These are phyloP conservation scores for Zymoseptoria crescenta DNA, from an alignment of 2,329 filamentous ascomycete species.

Conservation along the genomic window DNA sequence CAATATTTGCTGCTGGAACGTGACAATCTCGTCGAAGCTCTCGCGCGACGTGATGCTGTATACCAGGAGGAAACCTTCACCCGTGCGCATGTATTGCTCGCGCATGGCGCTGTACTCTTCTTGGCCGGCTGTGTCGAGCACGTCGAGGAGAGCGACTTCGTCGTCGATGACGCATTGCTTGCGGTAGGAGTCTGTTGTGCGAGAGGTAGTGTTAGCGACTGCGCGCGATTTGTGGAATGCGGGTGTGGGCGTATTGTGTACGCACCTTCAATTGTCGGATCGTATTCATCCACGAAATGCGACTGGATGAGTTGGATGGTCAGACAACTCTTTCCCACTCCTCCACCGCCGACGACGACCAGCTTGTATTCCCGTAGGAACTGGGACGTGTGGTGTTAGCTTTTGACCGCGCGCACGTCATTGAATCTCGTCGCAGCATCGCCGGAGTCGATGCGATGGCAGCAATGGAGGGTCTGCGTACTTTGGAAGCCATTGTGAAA, in stretches of 20 bases:
- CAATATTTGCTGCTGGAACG: slow-evolving; percentile 97
- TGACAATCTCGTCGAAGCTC: slow-evolving; percentile 97
- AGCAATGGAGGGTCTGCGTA: slow-evolving; percentile 13
- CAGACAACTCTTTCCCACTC: slow-evolving; percentile 98
- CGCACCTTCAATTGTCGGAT: slow-evolving; percentile 96
- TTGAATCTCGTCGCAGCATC: slow-evolving; percentile 1
- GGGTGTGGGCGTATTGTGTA: slow-evolving; percentile 12
- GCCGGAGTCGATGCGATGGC: background rate
- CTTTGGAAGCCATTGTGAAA: slow-evolving; percentile 29
- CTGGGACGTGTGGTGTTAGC: slow-evolving; percentile 25
- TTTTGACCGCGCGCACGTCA: background rate
- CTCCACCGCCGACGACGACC: slow-evolving; percentile 95
- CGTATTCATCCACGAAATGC: slow-evolving; percentile 99
- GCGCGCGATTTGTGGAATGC: background rate
- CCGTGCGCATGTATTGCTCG: slow-evolving; percentile 99
- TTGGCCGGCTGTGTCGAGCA: slow-evolving; percentile 95
- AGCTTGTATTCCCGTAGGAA: slow-evolving; percentile 49
- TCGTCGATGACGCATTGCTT: slow-evolving; percentile 99
- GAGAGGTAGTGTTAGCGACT: slow-evolving; percentile 18
- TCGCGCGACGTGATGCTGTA: slow-evolving; percentile 97
- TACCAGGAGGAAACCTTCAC: slow-evolving; percentile 93
- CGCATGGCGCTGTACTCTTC: slow-evolving; percentile 99
- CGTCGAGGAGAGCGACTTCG: slow-evolving; percentile 93
- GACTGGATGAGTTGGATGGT: slow-evolving; percentile 78
- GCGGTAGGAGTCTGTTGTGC: slow-evolving; percentile 79